These are phyloP conservation scores for Suillus variegatus DNA, from an alignment of 768 basidiomycete genomes.

Conservation along the genomic window DNA sequence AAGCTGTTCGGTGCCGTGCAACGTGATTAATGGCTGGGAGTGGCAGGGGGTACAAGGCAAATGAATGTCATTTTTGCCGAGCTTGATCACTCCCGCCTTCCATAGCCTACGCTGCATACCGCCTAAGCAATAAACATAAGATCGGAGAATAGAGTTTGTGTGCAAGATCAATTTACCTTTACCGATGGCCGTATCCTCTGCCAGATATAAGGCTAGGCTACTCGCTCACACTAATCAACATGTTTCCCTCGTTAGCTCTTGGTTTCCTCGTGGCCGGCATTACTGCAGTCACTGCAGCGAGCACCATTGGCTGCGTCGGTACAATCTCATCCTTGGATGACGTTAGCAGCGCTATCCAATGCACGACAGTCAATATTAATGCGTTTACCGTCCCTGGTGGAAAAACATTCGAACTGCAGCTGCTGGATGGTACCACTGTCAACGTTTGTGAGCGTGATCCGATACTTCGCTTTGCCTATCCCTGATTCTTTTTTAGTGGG, in stretches of 20 bases:
- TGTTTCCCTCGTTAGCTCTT: constrained; percentile 14
- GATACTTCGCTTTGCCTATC: background rate
- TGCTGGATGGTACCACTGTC: constrained; percentile 53
- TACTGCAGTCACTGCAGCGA: constrained; percentile 17
- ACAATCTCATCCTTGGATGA: constrained; percentile 55
- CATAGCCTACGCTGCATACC: too few relatives aligned
- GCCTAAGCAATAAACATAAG: background rate
- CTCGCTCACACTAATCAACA: background rate
- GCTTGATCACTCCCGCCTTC: too few relatives aligned
- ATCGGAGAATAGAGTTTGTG: background rate
- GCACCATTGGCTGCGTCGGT: constrained; percentile 40
- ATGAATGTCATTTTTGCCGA: too few relatives aligned
- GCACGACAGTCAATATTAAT: constrained; percentile 59
- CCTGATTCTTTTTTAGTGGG: constrained; percentile 41
- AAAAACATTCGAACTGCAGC: constrained; percentile 46
- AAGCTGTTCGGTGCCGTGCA: too few relatives aligned
- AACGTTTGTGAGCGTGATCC: constrained; percentile 49
- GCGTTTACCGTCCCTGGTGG: constrained; percentile 59
- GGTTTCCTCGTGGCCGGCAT: constrained; percentile 20
- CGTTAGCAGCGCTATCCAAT: constrained; percentile 51
- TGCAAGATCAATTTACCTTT: background rate
- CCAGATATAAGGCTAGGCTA: background rate
- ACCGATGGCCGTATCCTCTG: background rate
- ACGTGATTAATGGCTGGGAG: too few relatives aligned
- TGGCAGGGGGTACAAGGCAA: too few relatives aligned